A percentile compares a stretch with the other conserved stretches of the same genome.
Conservation (phyloP, 2,329 filamentous ascomycete genomes). For the Arachnopeziza araneosa region DNA sequence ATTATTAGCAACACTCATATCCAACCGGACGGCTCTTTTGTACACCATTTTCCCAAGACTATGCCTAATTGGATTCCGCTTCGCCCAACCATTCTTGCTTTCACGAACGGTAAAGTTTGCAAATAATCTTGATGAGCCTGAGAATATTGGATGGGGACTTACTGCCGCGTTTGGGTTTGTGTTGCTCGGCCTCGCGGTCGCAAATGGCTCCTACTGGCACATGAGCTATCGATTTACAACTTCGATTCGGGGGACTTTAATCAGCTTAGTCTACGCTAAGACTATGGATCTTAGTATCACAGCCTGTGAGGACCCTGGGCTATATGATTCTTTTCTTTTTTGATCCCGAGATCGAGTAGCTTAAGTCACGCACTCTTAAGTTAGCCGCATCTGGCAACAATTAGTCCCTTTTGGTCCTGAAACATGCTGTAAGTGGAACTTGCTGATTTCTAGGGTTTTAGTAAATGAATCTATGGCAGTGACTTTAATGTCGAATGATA, state of each 20-base stretch:
- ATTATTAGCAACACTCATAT: too few species aligned
- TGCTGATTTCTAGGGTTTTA: too few species aligned
- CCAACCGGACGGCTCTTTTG: too few species aligned
- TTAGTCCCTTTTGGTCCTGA: too few species aligned
- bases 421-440: too few species aligned
- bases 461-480: constrained; percentile 25
- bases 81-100: constrained; percentile 24
- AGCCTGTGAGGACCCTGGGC: background rate
- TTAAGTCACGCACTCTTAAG: too few species aligned
- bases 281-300: constrained; percentile 25
- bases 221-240: too few species aligned
- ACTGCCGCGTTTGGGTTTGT: constrained; percentile 28
- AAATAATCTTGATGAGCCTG: constrained; percentile 16
- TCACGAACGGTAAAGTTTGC: constrained; percentile 18
- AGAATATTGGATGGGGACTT: constrained; percentile 27
- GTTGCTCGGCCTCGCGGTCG: constrained; percentile 27
- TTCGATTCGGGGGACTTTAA: constrained; percentile 24
- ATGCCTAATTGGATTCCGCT: too few species aligned
- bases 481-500: constrained; percentile 31
- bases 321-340: too few species aligned
- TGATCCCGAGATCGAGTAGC: too few species aligned
- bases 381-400: too few species aligned
- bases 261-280: constrained; percentile 26
- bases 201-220: constrained; percentile 2
- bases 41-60: too few species aligned